Conservation (phyloP, 192 early-diverging fungal species). For the Mortierella alpina region DNA sequence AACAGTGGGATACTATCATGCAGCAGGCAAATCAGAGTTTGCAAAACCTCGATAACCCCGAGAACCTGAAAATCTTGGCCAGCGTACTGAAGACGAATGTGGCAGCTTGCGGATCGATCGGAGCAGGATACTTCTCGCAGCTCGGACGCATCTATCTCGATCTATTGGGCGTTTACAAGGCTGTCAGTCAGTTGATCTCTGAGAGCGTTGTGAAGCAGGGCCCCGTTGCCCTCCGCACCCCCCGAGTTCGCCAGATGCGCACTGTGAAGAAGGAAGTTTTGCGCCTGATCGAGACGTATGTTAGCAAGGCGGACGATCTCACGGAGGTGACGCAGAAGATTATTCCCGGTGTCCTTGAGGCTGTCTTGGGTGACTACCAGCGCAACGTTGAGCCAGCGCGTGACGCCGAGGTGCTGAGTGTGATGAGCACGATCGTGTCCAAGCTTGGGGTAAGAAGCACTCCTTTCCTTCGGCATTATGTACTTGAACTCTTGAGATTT, state of each 20-base stretch:
- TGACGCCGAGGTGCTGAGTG: constrained; percentile 95
- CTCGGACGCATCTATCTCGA: constrained; percentile 91
- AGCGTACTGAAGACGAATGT: constrained; percentile 98
- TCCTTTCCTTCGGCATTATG: constrained; percentile 47
- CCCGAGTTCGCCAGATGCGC: constrained; percentile 88
- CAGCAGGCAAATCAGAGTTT: constrained; percentile 74
- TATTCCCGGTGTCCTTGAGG: constrained; percentile 91
- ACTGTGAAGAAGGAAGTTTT: constrained; percentile 98
- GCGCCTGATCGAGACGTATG: constrained; percentile 92
- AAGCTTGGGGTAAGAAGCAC: constrained; percentile 75
- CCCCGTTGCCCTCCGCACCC: constrained; percentile 91
- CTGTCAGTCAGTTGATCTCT: constrained; percentile 87
- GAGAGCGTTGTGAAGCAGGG: constrained; percentile 79
- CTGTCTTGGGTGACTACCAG: constrained; percentile 90
- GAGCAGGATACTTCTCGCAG: constrained; percentile 89
- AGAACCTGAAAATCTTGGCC: constrained; percentile 88
- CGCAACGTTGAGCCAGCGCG: constrained; percentile 88
- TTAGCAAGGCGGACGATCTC: constrained; percentile 90
- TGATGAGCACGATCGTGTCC: constrained; percentile 89
- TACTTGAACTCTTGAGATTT: constrained; percentile 11
- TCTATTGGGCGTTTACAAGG: constrained; percentile 92
- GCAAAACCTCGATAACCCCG: constrained; percentile 77
- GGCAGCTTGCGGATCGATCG: constrained; percentile 88
- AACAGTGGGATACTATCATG: constrained; percentile 86
- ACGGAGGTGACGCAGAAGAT: constrained; percentile 81